A percentile compares a stretch with the other conserved stretches of the same genome.
Conservation (phyloP, 2,329 filamentous ascomycete species). For the Decorospora gaudefroyi region DNA sequence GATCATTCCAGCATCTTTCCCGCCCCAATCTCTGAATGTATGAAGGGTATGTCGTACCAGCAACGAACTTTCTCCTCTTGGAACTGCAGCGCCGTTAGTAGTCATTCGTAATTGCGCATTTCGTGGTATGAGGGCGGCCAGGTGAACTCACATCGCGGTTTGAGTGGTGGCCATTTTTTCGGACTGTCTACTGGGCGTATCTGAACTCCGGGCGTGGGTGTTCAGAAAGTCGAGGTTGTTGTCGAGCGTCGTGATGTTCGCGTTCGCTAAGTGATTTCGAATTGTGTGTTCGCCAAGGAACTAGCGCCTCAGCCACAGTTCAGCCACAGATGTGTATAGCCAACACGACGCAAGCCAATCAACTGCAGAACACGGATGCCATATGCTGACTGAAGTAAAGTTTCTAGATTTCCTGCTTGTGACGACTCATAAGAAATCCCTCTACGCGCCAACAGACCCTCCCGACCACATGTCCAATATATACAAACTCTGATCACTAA, state of each 20-base stretch:
- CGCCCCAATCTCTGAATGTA: slow-evolving; percentile 12
- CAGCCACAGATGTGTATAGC: too few species aligned
- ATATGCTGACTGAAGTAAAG: too few species aligned
- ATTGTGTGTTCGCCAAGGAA: neutral
- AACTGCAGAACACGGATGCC: too few species aligned
- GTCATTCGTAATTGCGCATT: slow-evolving; percentile 9
- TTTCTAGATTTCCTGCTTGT: too few species aligned
- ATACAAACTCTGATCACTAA: slow-evolving; percentile 13
- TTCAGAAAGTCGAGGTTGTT: slow-evolving; percentile 43
- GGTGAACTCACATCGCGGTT: slow-evolving; percentile 48
- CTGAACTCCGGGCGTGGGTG: slow-evolving; percentile 43
- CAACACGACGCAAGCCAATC: too few species aligned
- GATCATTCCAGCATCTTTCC: neutral
- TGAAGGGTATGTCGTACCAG: slow-evolving; percentile 48
- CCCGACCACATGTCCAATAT: slow-evolving; percentile 11
- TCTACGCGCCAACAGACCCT: slow-evolving; percentile 5
- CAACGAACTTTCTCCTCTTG: slow-evolving; percentile 77
- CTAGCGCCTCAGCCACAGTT: too few species aligned
- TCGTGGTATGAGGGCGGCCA: slow-evolving; percentile 3
- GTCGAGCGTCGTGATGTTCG: slow-evolving; percentile 35
- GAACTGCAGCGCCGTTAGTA: slow-evolving; percentile 62
- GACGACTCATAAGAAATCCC: too few species aligned
- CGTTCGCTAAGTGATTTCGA: slow-evolving; percentile 21
- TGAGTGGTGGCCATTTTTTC: slow-evolving; percentile 51
- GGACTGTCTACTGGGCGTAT: slow-evolving; percentile 40